phyloP scores from a whole-genome alignment of 768 basidiomycete species.

The Tephrocybe sp. region DNA sequence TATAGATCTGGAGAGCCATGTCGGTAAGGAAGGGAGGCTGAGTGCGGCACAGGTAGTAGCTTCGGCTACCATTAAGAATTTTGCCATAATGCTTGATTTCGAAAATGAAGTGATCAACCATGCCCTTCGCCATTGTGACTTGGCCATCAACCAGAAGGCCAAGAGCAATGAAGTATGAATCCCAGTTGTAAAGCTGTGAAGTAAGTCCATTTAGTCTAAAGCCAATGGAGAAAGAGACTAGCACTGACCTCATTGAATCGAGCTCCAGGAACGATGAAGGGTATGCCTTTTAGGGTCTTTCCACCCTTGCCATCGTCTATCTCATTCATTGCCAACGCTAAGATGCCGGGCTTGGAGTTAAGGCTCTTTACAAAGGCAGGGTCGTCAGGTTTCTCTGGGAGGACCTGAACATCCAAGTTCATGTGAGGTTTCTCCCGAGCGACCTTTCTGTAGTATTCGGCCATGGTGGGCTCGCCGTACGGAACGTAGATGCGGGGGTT shows the following conservation, averaged over 20 bases:
- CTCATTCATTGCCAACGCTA: constrained; percentile 95
- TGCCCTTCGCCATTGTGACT: constrained; percentile 91
- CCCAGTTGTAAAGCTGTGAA: constrained; percentile 86
- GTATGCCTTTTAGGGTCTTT: constrained; percentile 85
- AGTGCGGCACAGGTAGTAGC: constrained; percentile 91
- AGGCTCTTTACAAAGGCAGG: constrained; percentile 87
- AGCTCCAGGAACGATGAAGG: constrained; percentile 95
- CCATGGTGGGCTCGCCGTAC: constrained; percentile 89
- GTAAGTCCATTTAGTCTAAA: neutral
- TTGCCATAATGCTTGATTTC: constrained; percentile 98
- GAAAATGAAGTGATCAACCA: constrained; percentile 99
- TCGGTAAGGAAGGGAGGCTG: constrained; percentile 99
- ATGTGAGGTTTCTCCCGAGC: constrained; percentile 91
- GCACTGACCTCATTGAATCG: constrained; percentile 83
- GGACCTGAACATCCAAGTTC: constrained; percentile 87
- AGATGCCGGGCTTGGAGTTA: constrained; percentile 90
- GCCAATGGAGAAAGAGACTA: constrained; percentile 4
- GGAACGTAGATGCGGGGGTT: constrained; percentile 96
- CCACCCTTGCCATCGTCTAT: constrained; percentile 76
- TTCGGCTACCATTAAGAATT: constrained; percentile 93
- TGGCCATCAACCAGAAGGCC: constrained; percentile 95
- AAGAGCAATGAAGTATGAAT: constrained; percentile 91
- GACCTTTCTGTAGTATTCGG: constrained; percentile 90
- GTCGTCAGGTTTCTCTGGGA: constrained; percentile 86
- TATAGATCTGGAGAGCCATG: constrained; percentile 97